Evolutionary conservation across 495 filamentous ascomycete genomes (phyloP).

Genomic region (Lindgomyces ingoldianus): DNA sequence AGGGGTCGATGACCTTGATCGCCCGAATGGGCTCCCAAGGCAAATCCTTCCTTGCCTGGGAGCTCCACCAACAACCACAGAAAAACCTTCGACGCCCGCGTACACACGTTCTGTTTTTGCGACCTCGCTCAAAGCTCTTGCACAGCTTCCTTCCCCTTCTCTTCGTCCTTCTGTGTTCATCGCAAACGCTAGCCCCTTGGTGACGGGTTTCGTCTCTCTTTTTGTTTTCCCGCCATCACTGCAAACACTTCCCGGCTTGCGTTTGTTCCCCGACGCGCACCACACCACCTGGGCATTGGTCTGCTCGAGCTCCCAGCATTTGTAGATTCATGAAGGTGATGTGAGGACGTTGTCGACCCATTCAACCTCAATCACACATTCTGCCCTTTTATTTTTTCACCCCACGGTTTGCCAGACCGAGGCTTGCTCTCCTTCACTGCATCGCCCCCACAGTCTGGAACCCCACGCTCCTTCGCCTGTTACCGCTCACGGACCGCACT

Average conservation of each 20-base stretch:
- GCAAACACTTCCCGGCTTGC: neutral
- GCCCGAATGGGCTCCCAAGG: neutral
- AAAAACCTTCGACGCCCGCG: constrained; percentile 16
- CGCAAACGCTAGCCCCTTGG: neutral
- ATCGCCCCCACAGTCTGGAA: neutral
- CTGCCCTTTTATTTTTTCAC: neutral
- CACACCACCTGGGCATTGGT: neutral
- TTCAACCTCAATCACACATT: neutral
- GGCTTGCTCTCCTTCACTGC: neutral
- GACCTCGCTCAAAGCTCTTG: constrained; percentile 2
- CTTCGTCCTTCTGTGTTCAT: too few species aligned
- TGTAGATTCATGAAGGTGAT: neutral
- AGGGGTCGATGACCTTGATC: neutral
- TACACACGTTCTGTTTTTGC: neutral
- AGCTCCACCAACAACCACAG: neutral
- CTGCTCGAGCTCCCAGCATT: too few species aligned
- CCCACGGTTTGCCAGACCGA: neutral
- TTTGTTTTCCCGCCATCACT: neutral
- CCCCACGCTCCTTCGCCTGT: constrained; percentile 21
- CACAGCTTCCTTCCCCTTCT: neutral
- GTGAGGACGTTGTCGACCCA: neutral
- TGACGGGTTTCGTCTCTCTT: neutral
- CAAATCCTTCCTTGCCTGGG: neutral
- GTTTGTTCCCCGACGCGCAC: neutral
- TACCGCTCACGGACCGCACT: constrained; percentile 12